A percentile compares a stretch with the other conserved stretches of the same genome.
phyloP scores from a whole-genome alignment of 2,329 filamentous ascomycete species.

The Arthrobotrys megalospora region DNA sequence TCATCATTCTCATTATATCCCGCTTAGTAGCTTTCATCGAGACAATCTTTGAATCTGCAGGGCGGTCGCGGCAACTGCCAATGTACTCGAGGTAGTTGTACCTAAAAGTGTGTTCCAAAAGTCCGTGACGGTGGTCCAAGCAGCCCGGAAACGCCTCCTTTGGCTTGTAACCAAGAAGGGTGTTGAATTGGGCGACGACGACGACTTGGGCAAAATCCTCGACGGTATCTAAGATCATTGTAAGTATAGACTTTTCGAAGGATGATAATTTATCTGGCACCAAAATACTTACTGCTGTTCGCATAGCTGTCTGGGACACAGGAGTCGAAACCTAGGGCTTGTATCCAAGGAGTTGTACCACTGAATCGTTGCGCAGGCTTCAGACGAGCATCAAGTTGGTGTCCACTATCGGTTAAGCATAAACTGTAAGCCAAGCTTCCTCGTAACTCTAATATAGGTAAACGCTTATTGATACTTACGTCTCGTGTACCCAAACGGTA shows the following conservation, averaged over 20 bases:
- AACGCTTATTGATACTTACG: constrained; percentile 28
- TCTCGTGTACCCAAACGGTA: constrained; percentile 52
- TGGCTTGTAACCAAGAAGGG: constrained; percentile 51
- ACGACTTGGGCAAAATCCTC: constrained; percentile 59
- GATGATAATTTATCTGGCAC: not conserved
- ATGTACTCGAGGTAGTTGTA: constrained; percentile 28
- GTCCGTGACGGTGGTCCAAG: constrained; percentile 51
- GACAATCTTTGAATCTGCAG: constrained; percentile 41
- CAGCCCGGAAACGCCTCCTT: constrained; percentile 46
- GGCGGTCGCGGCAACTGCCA: constrained; percentile 44
- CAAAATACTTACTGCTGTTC: constrained; percentile 43
- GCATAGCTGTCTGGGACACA: constrained; percentile 58
- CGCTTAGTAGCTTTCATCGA: constrained; percentile 44
- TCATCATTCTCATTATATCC: constrained; percentile 39
- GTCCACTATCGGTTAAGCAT: constrained; percentile 30
- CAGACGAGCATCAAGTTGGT: constrained; percentile 49
- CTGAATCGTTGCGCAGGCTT: constrained; percentile 42
- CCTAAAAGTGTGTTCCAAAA: constrained; percentile 40
- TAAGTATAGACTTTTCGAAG: not conserved
- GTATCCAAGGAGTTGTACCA: constrained; percentile 30
- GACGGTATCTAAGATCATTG: constrained; percentile 25
- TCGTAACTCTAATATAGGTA: not conserved
- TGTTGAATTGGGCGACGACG: constrained; percentile 55
- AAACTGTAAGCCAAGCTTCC: not conserved
- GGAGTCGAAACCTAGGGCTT: constrained; percentile 43